phyloP scores from a whole-genome alignment of 352 stramenopile species.

The Globisporangium splendens region DNA sequence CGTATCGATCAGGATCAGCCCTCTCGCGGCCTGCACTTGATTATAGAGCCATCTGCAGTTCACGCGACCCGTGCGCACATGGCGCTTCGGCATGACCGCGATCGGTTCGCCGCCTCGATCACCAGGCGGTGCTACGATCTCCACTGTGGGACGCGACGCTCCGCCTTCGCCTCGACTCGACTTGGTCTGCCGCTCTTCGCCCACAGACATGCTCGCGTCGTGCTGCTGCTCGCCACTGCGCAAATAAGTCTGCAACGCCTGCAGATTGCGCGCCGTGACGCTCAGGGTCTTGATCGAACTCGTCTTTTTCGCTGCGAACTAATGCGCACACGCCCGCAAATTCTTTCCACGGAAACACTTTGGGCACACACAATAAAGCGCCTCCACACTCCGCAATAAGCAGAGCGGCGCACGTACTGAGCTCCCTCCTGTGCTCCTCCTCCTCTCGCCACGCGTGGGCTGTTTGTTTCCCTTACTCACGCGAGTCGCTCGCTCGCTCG shows the following conservation, averaged over 20 bases:
- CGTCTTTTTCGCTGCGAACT: not conserved
- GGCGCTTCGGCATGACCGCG: slow-evolving; percentile 31
- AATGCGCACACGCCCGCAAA: too few species aligned
- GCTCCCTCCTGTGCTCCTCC: too few species aligned
- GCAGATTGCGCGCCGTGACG: slow-evolving; percentile 5
- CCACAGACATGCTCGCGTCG: slow-evolving; percentile 28
- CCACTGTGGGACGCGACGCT: not conserved
- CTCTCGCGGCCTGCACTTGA: slow-evolving; percentile 68
- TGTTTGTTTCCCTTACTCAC: too few species aligned
- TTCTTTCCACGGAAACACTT: not conserved
- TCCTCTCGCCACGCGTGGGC: too few species aligned
- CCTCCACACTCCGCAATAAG: too few species aligned
- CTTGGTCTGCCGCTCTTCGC: slow-evolving; percentile 22
- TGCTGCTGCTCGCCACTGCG: too few species aligned
- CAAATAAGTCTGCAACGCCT: not conserved
- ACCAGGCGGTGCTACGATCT: slow-evolving; percentile 8
- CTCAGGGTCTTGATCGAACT: slow-evolving; percentile 11
- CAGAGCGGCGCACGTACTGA: too few species aligned
- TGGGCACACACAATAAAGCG: too few species aligned
- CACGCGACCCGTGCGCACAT: slow-evolving; percentile 61
- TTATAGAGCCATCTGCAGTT: slow-evolving; percentile 86
- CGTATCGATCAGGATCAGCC: slow-evolving; percentile 78
- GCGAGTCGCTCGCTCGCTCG: too few species aligned
- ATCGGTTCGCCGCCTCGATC: slow-evolving; percentile 12
- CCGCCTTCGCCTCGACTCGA: not conserved